phyloP scores from a whole-genome alignment of 495 filamentous ascomycete species.

The Aspergillus heteromorphus region DNA sequence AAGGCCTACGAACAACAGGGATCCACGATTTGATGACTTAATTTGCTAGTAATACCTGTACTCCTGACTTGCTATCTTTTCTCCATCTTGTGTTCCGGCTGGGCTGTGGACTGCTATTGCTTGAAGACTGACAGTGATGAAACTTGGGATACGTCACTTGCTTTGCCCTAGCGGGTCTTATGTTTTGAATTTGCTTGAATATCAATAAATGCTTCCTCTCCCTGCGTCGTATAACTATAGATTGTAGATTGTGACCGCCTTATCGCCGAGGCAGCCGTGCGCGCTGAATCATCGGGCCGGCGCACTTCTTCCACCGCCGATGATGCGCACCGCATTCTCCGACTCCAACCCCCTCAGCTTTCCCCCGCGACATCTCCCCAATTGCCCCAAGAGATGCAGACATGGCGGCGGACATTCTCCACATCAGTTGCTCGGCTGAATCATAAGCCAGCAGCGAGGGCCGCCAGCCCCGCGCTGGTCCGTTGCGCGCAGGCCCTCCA shows the following conservation, averaged over 20 bases:
- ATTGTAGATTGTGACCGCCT: too few species aligned
- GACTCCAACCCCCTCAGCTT: neutral
- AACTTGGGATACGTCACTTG: neutral
- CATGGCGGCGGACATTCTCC: constrained; percentile 39
- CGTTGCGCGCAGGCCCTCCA: constrained; percentile 40
- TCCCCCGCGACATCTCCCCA: constrained; percentile 19
- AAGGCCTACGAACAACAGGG: constrained; percentile 38
- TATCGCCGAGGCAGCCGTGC: neutral
- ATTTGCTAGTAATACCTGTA: constrained; percentile 2
- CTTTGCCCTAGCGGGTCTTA: neutral
- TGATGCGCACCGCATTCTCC: neutral
- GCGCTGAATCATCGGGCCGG: constrained; percentile 13
- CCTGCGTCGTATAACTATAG: too few species aligned
- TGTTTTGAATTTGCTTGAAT: neutral
- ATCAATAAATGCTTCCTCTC: too few species aligned
- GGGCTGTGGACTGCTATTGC: neutral
- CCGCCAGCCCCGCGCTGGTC: constrained; percentile 15
- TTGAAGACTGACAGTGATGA: neutral
- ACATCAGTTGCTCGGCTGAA: constrained; percentile 36
- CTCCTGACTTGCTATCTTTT: neutral
- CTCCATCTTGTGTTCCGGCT: neutral
- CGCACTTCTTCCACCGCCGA: neutral
- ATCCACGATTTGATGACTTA: constrained; percentile 3
- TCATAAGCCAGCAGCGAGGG: constrained; percentile 14
- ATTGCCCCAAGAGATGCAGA: constrained; percentile 33